Conservation (phyloP, 2,329 filamentous ascomycete species). For the Diplodia sapinea region DNA sequence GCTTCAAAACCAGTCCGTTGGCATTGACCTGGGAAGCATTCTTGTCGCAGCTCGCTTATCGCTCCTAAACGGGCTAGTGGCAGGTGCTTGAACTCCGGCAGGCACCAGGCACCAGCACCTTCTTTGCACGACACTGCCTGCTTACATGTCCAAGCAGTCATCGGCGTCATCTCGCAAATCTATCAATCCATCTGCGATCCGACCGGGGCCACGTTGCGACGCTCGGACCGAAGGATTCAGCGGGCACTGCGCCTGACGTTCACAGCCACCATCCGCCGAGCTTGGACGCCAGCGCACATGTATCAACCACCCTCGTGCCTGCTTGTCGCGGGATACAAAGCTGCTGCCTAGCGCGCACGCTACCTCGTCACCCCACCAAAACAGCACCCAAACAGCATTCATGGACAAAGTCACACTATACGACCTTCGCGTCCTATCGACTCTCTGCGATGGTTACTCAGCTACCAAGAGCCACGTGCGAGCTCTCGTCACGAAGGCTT, state of each 20-base stretch:
- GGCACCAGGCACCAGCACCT: not conserved
- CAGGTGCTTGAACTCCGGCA: too few species aligned
- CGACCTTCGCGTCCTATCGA: not conserved
- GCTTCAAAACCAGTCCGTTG: too few species aligned
- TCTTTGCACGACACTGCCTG: not conserved
- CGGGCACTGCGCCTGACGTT: not conserved
- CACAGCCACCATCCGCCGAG: not conserved
- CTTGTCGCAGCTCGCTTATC: too few species aligned
- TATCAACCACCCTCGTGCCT: not conserved
- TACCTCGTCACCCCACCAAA: not conserved
- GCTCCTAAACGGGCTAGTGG: too few species aligned
- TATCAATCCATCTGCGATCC: not conserved
- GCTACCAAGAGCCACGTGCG: not conserved
- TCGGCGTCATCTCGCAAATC: not conserved
- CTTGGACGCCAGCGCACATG: not conserved
- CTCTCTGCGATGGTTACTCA: not conserved
- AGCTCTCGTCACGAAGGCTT: not conserved
- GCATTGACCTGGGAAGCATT: too few species aligned
- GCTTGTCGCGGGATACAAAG: not conserved
- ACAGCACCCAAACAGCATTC: not conserved
- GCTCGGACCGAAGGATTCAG: not conserved
- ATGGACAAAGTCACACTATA: not conserved
- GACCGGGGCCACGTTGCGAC: not conserved
- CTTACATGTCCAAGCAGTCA: not conserved
- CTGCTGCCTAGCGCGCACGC: not conserved